A percentile compares a stretch with the other conserved stretches of the same genome.
phyloP scores from a whole-genome alignment of 768 basidiomycete genomes.

The Tulasnella sp. region DNA sequence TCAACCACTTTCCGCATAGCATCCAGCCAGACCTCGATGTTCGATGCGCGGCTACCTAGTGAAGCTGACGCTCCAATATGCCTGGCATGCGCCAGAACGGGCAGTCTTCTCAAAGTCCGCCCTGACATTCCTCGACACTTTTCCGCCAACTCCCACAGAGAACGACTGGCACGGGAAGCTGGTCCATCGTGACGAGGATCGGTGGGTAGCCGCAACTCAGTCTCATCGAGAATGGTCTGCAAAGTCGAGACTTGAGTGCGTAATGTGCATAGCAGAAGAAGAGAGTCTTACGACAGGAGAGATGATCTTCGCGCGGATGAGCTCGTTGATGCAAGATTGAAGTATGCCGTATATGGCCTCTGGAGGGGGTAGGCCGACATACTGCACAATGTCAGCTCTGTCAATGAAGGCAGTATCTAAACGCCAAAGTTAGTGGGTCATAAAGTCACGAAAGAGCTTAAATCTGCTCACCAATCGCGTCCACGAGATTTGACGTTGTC shows the following conservation, averaged over 20 bases:
- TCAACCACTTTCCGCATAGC: slow-evolving; percentile 74
- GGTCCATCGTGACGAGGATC: slow-evolving; percentile 24
- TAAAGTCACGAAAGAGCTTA: neutral
- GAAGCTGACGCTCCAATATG: slow-evolving; percentile 37
- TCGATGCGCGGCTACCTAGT: slow-evolving; percentile 11
- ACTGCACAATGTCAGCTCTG: slow-evolving; percentile 93
- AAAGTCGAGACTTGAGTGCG: neutral
- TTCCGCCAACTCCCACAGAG: slow-evolving; percentile 55
- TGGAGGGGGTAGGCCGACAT: slow-evolving; percentile 79
- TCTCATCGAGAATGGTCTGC: neutral
- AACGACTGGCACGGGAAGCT: slow-evolving; percentile 42
- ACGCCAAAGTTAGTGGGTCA: neutral
- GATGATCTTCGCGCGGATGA: slow-evolving; percentile 64
- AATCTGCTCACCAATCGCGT: slow-evolving; percentile 67
- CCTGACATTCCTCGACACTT: slow-evolving; percentile 86
- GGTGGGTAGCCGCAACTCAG: neutral
- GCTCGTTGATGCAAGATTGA: slow-evolving; percentile 66
- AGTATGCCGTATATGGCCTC: slow-evolving; percentile 93
- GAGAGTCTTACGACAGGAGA: slow-evolving; percentile 40
- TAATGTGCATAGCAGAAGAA: neutral
- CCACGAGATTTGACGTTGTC: slow-evolving; percentile 90
- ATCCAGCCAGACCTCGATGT: slow-evolving; percentile 64
- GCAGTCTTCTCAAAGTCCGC: slow-evolving; percentile 81
- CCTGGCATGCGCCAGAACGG: slow-evolving; percentile 81
- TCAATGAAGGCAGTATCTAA: slow-evolving; percentile 92